Evolutionary conservation across 1,139 yeast genomes (phyloP), one percentile per base, ranked within the genome.

Genomic region (Tardiomyces digboiensis): DNA sequence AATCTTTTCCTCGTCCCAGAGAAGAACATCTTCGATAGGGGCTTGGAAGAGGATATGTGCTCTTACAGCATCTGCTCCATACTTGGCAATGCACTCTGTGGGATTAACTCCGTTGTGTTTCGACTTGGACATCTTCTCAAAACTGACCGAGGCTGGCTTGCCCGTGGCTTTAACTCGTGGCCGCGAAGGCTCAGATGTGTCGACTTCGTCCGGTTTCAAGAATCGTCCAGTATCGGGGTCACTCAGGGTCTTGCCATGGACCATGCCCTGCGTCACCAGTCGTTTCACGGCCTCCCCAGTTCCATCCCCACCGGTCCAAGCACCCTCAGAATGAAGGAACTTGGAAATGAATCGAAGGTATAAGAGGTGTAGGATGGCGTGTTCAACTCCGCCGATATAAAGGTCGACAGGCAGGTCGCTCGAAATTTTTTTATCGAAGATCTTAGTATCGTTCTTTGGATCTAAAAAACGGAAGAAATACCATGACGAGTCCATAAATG

Each of bases 401-500:
- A 86, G 70, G 62, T 91, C 95, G 10, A 89, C 93, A 0, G 97
- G 97, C 74, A 88, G 68, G 36, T 71, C 56, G 38, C 68, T 61
- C 7, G 76, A 64, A 0, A 82, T 91, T n/a, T 61, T 64, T 41
- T 59, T 59, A 38, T 65, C 66, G 55, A 91, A 85, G 1, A 87
- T 82, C 39, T 53, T 51, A 0, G 56, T 42, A 0, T 58, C 51
- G 59, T 91, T 91, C 23, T 79, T 63, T 0, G 95, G 69, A 59
- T 91, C 98, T 12, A 82, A 65, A 56, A 78, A 89, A 47, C 98
- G 74, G 67, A 91, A 82, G 60, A 77, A 85, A 61, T 91, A 91
- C 98, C 98, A 91, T 1, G 97, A 87, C 12, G 95, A 85, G 63
- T 91, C 98, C 80, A 91, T 89, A 56, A 91, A 91, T 0, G 98